A percentile compares a stretch with the other conserved stretches of the same genome.
Evolutionary conservation across 2,329 filamentous ascomycete genomes (phyloP).

Genomic region (Biscogniauxia marginata): DNA sequence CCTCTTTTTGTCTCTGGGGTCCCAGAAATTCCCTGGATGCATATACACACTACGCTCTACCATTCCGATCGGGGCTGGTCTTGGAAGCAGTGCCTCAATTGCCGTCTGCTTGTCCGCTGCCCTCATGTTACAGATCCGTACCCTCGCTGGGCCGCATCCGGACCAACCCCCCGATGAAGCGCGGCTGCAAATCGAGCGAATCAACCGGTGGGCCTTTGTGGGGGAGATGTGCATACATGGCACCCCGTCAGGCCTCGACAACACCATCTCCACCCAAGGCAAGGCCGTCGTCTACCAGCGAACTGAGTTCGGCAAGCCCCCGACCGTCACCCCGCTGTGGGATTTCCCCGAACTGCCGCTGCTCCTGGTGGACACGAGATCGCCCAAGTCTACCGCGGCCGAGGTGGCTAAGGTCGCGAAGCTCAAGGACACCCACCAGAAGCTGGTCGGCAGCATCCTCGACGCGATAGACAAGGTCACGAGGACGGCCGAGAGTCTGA

Average conservation of each 20-base stretch:
- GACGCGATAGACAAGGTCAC: conserved; percentile 79
- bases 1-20: conserved; percentile 84
- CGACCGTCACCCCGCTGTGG: conserved; percentile 72
- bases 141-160: conserved; percentile 84
- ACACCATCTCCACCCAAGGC: conserved; percentile 89
- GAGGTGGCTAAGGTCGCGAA: conserved; percentile 85
- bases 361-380: conserved; percentile 84
- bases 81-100: conserved; percentile 93
- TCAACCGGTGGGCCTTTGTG: conserved; percentile 97
- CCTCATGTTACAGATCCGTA: conserved; percentile 82
- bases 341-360: conserved; percentile 91
- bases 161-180: conserved; percentile 88
- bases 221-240: conserved; percentile 97
- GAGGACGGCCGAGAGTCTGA: conserved; percentile 51
- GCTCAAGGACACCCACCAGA: conserved; percentile 69
- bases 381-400: conserved; percentile 77
- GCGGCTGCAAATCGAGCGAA: conserved; percentile 86
- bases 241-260: conserved; percentile 94
- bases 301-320: conserved; percentile 73
- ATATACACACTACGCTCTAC: conserved; percentile 91
- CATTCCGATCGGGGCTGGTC: conserved; percentile 85
- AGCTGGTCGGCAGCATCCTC: conserved; percentile 76
- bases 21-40: conserved; percentile 73
- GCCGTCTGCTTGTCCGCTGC: conserved; percentile 84
- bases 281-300: conserved; percentile 92